Conservation (phyloP, 306 rosid species). For the Chamaecrista fasciculata region DNA sequence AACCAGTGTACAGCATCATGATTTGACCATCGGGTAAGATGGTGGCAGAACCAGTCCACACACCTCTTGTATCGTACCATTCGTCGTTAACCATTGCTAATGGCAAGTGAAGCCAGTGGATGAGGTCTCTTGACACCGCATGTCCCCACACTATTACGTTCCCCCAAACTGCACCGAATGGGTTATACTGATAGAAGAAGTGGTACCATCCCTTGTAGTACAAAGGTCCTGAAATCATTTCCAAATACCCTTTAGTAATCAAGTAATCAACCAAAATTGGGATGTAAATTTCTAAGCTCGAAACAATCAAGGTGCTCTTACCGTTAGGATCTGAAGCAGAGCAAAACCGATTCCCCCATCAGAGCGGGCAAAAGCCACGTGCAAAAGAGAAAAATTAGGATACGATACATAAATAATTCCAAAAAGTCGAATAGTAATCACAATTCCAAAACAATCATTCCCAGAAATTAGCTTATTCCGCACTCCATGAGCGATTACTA, state of each 20-base stretch:
- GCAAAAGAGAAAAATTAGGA: slow-evolving; percentile 6
- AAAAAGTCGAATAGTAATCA: neutral
- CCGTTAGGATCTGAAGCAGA: slow-evolving; percentile 88
- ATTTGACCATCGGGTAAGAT: slow-evolving; percentile 55
- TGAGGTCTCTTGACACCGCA: slow-evolving; percentile 75
- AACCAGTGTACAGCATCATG: slow-evolving; percentile 85
- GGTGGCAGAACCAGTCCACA: slow-evolving; percentile 93
- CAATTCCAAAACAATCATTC: neutral
- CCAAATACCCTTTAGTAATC: no score
- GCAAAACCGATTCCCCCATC: slow-evolving; percentile 25
- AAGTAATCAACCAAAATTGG: no score
- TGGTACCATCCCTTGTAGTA: slow-evolving; percentile 92
- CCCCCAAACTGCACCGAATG: slow-evolving; percentile 83
- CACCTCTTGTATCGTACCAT: slow-evolving; percentile 80
- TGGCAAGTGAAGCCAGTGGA: slow-evolving; percentile 91
- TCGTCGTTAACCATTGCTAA: slow-evolving; percentile 70
- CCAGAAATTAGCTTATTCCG: no score
- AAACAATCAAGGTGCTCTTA: slow-evolving; percentile 40
- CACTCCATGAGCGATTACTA: no score
- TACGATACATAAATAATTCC: neutral
- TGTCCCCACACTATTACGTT: slow-evolving; percentile 84
- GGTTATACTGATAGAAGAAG: slow-evolving; percentile 90
- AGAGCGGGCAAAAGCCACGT: slow-evolving; percentile 30
- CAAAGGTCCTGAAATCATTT: slow-evolving; percentile 65
- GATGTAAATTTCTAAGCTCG: no score